Percentiles rank a stretch among this genome's conserved stretches.
These are phyloP conservation scores for Tricholoma flavovirens DNA, from an alignment of 768 basidiomycete species.

Conservation along the genomic window DNA sequence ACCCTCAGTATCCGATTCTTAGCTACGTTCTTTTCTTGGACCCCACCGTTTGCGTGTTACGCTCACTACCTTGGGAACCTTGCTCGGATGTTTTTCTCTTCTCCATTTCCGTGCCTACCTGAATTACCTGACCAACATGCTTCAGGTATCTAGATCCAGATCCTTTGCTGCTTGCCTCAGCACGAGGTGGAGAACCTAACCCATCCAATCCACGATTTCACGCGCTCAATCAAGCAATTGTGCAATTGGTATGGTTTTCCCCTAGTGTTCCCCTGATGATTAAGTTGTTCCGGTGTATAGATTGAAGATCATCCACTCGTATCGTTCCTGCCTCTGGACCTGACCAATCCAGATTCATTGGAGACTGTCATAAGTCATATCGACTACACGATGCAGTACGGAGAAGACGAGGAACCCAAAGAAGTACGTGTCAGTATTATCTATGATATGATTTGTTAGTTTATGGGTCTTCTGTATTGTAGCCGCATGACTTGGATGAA, in stretches of 20 bases:
- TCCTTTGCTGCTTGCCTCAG: slow-evolving; percentile 72
- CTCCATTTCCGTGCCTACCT: not conserved
- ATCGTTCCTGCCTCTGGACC: slow-evolving; percentile 91
- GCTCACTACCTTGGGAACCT: too few species aligned
- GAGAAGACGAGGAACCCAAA: slow-evolving; percentile 96
- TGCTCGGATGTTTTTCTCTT: not conserved
- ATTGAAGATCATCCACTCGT: slow-evolving; percentile 99
- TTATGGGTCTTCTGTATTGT: not conserved
- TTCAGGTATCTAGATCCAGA: slow-evolving; percentile 91
- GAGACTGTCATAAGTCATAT: slow-evolving; percentile 91
- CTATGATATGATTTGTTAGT: slow-evolving; percentile 5
- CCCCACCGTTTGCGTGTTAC: not conserved
- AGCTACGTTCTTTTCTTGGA: not conserved
- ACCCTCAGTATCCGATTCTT: too few species aligned
- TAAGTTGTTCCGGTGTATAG: slow-evolving; percentile 32
- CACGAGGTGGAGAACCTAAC: slow-evolving; percentile 51
- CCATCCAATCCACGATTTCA: slow-evolving; percentile 78
- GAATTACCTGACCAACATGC: not conserved
- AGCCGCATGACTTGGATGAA: slow-evolving; percentile 92
- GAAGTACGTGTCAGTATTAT: slow-evolving; percentile 46
- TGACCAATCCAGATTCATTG: slow-evolving; percentile 84
- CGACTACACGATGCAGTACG: slow-evolving; percentile 98
- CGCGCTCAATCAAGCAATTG: slow-evolving; percentile 90
- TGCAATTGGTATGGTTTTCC: slow-evolving; percentile 69
- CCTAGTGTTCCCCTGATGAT: not conserved